Evolutionary conservation across 169 alveolate genomes (phyloP), one percentile per base, ranked within the genome.

Genomic region (Eimeria brunetti): DNA sequence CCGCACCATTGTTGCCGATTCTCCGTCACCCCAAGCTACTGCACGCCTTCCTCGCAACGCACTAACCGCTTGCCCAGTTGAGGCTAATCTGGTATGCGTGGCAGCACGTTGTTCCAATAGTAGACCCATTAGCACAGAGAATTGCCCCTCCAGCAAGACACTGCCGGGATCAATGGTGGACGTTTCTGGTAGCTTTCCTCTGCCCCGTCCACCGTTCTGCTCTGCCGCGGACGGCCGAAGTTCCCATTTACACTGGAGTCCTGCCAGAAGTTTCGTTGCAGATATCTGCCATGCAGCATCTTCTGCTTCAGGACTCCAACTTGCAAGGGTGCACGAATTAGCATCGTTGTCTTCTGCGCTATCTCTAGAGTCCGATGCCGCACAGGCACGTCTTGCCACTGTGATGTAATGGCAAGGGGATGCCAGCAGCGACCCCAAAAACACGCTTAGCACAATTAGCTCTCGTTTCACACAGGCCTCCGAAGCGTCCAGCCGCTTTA

Each of bases 401-500:
- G 46, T 41, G 83, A 86, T 24, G 44, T 64, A 86, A 38, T 53
- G 41, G 93, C 93, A 86, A 41, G 93, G 93, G 75, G 67, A 86
- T 27, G 93, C 80, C 84, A 86, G 83, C 62, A 86, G 64, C 49
- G 93, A 86, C 24, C 93, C 93, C 44, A 86, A 62, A 60, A 86
- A 86, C 60, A 62, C 36, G 41, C 84, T 33, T 64, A 86, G 93
- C 84, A 86, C 81, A 64, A 86, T 33, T 33, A 84, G 93, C 64
- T 86, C 93, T 36, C 83, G n/a, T 30, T 27, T 24, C 67, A 22
- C 83, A 86, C 44, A 86, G n/a, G 83, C 11, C 36, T 64, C 9
- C 46, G 12, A 71, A 4, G 51, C 81, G 20, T 86, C 93, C 64
- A 86, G 36, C 0, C 44, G 81, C n/a, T 64, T 27, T 18, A 86